Conservation (phyloP, 164 flowering plant species). For the Piper betle region DNA sequence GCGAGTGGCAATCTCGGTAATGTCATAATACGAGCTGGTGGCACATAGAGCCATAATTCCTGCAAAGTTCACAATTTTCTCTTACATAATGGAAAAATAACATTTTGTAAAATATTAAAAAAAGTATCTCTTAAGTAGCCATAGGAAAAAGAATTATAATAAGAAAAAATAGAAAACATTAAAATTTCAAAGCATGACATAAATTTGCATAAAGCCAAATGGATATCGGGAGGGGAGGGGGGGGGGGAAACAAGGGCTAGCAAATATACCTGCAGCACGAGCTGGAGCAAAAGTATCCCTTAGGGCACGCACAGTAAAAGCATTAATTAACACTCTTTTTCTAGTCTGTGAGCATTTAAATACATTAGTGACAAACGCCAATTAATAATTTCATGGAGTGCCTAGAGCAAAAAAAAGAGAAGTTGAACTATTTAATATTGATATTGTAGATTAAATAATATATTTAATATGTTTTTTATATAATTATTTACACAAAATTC, state of each 20-base stretch:
- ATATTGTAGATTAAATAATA: no score
- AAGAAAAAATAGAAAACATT: not conserved
- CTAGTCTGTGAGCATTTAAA: conserved; percentile 48
- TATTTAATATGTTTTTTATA: no score
- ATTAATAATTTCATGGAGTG: no score
- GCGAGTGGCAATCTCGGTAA: conserved; percentile 81
- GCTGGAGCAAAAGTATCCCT: conserved; percentile 96
- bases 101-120: no score
- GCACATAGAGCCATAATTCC: conserved; percentile 94
- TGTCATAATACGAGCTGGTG: conserved; percentile 86
- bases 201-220: no score
- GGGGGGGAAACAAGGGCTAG: not conserved
- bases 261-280: conserved; percentile 79
- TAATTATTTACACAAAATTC: no score
- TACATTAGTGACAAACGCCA: not conserved
- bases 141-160: not conserved
- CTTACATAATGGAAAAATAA: not conserved
- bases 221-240: no score
- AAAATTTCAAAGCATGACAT: no score
- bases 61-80: conserved; percentile 20
- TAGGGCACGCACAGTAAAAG: conserved; percentile 95
- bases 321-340: conserved; percentile 97
- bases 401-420: not conserved
- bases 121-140: not conserved
- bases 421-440: no score